Evolutionary conservation across 2,329 filamentous ascomycete genomes (phyloP).

Genomic region (Annulohypoxylon truncatum): DNA sequence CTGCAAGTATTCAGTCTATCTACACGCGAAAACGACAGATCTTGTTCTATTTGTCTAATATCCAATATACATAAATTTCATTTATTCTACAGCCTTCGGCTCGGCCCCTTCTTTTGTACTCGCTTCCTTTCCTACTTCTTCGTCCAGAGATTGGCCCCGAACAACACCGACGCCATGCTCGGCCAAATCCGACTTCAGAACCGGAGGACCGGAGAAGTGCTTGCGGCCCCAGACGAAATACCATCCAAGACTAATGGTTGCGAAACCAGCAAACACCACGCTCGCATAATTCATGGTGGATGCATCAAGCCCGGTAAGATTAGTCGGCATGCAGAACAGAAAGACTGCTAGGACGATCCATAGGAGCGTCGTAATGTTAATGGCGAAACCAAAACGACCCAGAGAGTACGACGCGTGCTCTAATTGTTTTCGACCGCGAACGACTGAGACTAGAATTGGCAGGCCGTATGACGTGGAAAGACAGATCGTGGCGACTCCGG

Average conservation of each 20-base stretch:
- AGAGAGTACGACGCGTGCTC: constrained; percentile 74
- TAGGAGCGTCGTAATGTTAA: constrained; percentile 74
- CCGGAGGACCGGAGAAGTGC: constrained; percentile 70
- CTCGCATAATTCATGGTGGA: constrained; percentile 74
- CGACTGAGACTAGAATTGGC: constrained; percentile 77
- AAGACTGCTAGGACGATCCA: constrained; percentile 79
- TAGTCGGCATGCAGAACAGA: constrained; percentile 80
- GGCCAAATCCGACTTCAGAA: constrained; percentile 46
- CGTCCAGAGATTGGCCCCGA: constrained; percentile 39
- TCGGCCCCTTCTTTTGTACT: constrained; percentile 26
- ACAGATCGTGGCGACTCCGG: constrained; percentile 82
- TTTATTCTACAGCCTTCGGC: constrained; percentile 14
- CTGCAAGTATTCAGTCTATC: background rate
- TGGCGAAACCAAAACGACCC: constrained; percentile 73
- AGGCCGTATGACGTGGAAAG: constrained; percentile 80
- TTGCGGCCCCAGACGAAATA: constrained; percentile 72
- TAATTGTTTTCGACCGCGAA: constrained; percentile 75
- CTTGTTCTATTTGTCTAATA: constrained; percentile 6
- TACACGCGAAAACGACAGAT: background rate
- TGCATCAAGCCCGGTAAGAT: constrained; percentile 64
- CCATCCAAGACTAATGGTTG: constrained; percentile 68
- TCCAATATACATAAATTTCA: background rate
- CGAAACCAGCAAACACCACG: constrained; percentile 74
- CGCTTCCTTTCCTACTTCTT: constrained; percentile 34
- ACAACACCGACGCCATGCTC: constrained; percentile 42